Base-by-base conservation (phyloP, 2,329 filamentous ascomycete genomes). In the Neoarthrinium moseri region DNA sequence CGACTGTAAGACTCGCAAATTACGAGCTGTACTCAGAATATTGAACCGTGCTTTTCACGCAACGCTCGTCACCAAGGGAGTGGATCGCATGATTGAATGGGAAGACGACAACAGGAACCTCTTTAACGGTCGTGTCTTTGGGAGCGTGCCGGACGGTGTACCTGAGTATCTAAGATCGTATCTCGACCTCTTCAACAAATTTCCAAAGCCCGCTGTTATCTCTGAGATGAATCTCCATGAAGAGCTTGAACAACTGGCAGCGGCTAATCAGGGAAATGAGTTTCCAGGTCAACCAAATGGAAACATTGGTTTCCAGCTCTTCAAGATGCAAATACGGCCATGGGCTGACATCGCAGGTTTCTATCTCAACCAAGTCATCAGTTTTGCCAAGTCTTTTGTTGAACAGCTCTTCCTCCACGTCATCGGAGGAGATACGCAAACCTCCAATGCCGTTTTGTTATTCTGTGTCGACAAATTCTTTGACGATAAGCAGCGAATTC, bases 11-110 rank as follows among this genome's bases (percentile, higher is more conserved):
- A 53, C 56, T 17, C 53, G 44, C 23, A 60, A 65, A 32, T 55
- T 66, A 38, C 59, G 62, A 15, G 63, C 61, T 5, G 45, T 65
- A 11, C 42, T 67, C n/a, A 57, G 58, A 18, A 56, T 63, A 30
- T 38, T 65, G 4, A 67, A 65, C 37, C 55, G 56, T 13, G 57
- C 56, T 5, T 67, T 67, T 43, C 45, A 56, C 15, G 51, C 56
- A 27, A 44, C 61, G 4, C 47, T 68, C 24, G 47, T 50, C 18
- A 56, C 54, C 3, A 60, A 59, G 44, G 62, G 62, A 5, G 54
- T 53, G 4, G 54, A 52, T 17, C 55, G 51, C n/a, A 47, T 50
- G 7, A 58, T 62, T 2, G 4, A 52, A 1, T 15, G 30, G 15
- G 30, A 43, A 2, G 35, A 47, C 1, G 42, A 47, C 6, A 38